Evolutionary conservation across 1,139 yeast species (phyloP), one percentile per base, ranked within the genome.

Genomic region (Blastobotrys buckinghamii): DNA sequence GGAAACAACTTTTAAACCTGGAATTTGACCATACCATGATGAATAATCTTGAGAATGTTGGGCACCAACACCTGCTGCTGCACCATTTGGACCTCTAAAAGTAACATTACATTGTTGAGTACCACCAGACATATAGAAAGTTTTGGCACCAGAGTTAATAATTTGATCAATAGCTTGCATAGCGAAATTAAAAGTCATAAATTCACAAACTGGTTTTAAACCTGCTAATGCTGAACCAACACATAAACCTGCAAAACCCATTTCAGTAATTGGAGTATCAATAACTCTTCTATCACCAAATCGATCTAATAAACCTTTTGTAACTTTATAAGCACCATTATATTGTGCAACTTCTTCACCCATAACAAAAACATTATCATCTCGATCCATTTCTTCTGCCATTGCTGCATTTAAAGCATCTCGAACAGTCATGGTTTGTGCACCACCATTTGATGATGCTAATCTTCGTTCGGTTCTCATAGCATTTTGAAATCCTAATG

Each of bases 291-390:
- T 84, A 69, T 92, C 97, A 59, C 99, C 98, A 64, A 92, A 92
- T 69, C 96, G 81, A 72, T 94, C 98, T 65, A 92, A 78, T 59
- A 92, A 78, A 43, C 98, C 98, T 69, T 95, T 83, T 59, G 97
- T 85, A 55, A 92, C 86, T 76, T 92, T 92, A 77, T 92, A 92
- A 53, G 99, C 99, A 75, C 99, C 99, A 66, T 92, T 90, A 74
- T 94, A 92, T 71, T 90, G 97, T 47, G 96, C 98, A 58, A 92
- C 98, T 73, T 92, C 99, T 75, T 92, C 99, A 69, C 99, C 99
- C 81, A 92, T 85, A 63, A 92, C 72, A 76, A 88, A 92, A 43
- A 92, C 97, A 61, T 80, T 84, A 58, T 88, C 95, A 68, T 94
- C 97, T 59, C 90, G 80, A 75, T 92, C 97, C 77, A 92, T 79